Evolutionary conservation across 169 alveolate genomes (phyloP).

Genomic region (Miamiensis avidus): DNA sequence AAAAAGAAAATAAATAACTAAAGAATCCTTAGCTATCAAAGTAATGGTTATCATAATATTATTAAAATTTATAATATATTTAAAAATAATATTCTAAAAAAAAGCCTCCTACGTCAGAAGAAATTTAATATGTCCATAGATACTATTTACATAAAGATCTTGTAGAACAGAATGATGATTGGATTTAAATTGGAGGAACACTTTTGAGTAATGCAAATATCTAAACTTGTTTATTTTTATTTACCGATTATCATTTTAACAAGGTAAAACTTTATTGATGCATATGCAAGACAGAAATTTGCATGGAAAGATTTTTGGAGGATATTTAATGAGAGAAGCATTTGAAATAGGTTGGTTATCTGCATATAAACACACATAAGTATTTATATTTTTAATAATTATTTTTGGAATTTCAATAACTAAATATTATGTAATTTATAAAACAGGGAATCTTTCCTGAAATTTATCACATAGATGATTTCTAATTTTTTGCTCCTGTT

Average conservation of each 20-base stretch:
- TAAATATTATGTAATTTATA: too few species aligned
- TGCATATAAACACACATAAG: constrained; percentile 23
- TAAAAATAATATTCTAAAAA: neutral
- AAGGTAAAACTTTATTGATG: constrained; percentile 42
- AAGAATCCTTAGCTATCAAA: constrained; percentile 4
- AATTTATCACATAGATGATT: constrained; percentile 39
- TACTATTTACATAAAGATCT: constrained; percentile 2
- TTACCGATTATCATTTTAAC: constrained; percentile 4
- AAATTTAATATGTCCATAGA: constrained; percentile 34
- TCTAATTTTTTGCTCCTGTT: constrained; percentile 46
- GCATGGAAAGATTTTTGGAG: constrained; percentile 64
- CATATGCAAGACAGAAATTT: constrained; percentile 54
- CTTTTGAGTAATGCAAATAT: neutral
- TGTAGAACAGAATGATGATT: neutral
- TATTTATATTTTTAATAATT: too few species aligned
- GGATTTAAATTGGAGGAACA: neutral
- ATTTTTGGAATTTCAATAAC: too few species aligned
- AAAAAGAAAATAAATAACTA: constrained; percentile 15
- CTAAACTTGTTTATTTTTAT: neutral
- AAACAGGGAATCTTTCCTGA: constrained; percentile 28
- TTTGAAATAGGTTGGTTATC: constrained; percentile 49
- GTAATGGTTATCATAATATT: neutral
- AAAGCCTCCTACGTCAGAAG: constrained; percentile 53
- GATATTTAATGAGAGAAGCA: constrained; percentile 53
- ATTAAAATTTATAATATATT: too few species aligned